Conservation (phyloP, 2,329 filamentous ascomycete species). For the Fusarium sp. region DNA sequence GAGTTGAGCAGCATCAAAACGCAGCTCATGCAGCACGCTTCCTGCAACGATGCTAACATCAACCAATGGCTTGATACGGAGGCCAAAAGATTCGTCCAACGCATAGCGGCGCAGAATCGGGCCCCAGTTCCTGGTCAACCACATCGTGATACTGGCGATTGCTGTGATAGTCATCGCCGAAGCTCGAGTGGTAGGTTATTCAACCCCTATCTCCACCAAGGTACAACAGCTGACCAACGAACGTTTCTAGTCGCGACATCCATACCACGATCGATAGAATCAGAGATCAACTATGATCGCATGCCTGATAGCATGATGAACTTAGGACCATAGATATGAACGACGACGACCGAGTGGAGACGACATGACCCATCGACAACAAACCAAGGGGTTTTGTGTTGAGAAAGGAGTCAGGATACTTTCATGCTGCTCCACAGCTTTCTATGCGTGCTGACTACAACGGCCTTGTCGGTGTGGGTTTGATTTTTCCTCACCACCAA, state of each 20-base stretch:
- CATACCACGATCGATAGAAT: slow-evolving; percentile 19
- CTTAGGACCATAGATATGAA: slow-evolving; percentile 1
- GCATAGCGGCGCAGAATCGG: slow-evolving; percentile 22
- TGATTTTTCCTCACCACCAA: slow-evolving; percentile 27
- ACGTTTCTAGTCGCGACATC: slow-evolving; percentile 6
- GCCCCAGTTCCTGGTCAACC: neutral
- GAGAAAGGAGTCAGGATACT: neutral
- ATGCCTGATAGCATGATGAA: slow-evolving; percentile 56
- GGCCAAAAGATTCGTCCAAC: slow-evolving; percentile 64
- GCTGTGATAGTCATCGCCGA: slow-evolving; percentile 5
- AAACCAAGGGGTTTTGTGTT: neutral
- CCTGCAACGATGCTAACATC: slow-evolving; percentile 68
- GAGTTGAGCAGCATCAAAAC: slow-evolving; percentile 66
- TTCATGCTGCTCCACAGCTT: neutral
- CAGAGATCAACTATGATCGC: slow-evolving; percentile 55
- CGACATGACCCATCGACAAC: neutral
- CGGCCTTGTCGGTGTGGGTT: slow-evolving; percentile 7
- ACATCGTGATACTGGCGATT: neutral
- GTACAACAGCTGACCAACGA: neutral
- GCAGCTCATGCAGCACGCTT: slow-evolving; percentile 66
- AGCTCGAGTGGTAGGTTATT: slow-evolving; percentile 25
- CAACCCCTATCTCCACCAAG: neutral
- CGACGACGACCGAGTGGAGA: too few species aligned
- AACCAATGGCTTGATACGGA: slow-evolving; percentile 68
- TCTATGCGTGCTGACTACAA: neutral